Evolutionary conservation across 2,329 filamentous ascomycete genomes (phyloP), one percentile per base, ranked within the genome.

Genomic region (Paecilomyces fulvus): DNA sequence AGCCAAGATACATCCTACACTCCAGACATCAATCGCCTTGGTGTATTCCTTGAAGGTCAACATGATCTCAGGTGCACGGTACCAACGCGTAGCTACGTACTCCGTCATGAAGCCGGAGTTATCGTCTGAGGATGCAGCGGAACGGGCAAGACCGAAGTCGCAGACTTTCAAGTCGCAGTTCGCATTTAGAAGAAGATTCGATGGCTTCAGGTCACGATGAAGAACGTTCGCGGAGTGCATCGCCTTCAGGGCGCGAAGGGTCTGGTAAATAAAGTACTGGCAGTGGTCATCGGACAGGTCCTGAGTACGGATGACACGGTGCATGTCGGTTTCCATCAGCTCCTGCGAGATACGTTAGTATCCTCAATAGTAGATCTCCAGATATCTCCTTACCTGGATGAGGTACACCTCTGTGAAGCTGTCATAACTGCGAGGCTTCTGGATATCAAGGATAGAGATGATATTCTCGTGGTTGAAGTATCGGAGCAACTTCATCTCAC

Each of bases 101-200:
- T 99, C 94, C 14, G 94, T 99, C 94, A 99, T 99, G 83, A 99
- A 99, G 21, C 94, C 94, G n/a, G 92, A 96, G 77, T 99, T 99
- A 75, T 99, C 94, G 70, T 99, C 94, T 64, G 95, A 95, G 9
- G 92, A 96, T 8, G 94, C 94, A 11, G 94, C 94, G 9, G 92
- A 97, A 69, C 92, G 87, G 52, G 94, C 94, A 56, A 99, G 84
- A 70, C 94, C 94, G 69, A 99, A 99, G 74, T 99, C 94, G 77
- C 94, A 99, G 65, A 99, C 94, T 77, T 99, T 99, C 65, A 99
- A 81, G 77, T 99, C 94, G 76, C 94, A 99, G 77, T 99, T 99
- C 69, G 94, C 94, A 72, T 99, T 99, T 60, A 99, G 83, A 25
- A 99, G 86, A 59, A 99, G 79, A 72, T 99, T 99, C 59, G 92